These are phyloP conservation scores for Asterionellopsis glacialis DNA, from an alignment of 108 stramenopile genomes.

Conservation along the genomic window DNA sequence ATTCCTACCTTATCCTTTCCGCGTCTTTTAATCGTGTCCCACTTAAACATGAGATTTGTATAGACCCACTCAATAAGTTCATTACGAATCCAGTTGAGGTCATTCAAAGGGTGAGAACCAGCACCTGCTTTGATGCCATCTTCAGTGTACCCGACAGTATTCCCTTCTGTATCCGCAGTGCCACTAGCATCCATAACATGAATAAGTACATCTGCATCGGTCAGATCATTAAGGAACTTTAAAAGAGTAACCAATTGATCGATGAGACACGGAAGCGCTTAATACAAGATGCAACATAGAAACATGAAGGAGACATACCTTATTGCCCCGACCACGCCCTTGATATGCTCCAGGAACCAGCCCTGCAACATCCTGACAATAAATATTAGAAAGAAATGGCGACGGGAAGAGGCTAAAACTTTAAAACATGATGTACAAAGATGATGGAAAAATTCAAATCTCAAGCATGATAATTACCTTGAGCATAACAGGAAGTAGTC, in stretches of 20 bases:
- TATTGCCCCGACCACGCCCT: slow-evolving; percentile 81
- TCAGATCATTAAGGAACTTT: slow-evolving; percentile 83
- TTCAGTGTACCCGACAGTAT: slow-evolving; percentile 13
- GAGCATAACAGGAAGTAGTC: slow-evolving; percentile 74
- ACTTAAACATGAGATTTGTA: slow-evolving; percentile 74
- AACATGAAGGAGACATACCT: slow-evolving; percentile 15
- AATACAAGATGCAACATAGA: background rate
- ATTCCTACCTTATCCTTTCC: slow-evolving; percentile 30
- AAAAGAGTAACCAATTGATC: background rate
- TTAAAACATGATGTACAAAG: too few relatives aligned
- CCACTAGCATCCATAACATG: slow-evolving; percentile 81
- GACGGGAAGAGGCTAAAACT: too few relatives aligned
- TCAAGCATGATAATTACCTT: too few relatives aligned
- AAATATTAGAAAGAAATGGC: too few relatives aligned
- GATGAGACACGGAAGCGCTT: background rate
- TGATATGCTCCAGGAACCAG: slow-evolving; percentile 88
- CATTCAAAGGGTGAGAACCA: slow-evolving; percentile 56
- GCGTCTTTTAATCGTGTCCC: slow-evolving; percentile 59
- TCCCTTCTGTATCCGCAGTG: slow-evolving; percentile 67
- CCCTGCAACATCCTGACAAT: slow-evolving; percentile 75
- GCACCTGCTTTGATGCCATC: slow-evolving; percentile 10
- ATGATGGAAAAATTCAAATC: too few relatives aligned
- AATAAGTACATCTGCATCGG: slow-evolving; percentile 86
- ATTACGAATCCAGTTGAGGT: slow-evolving; percentile 74
- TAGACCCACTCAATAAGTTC: slow-evolving; percentile 89